These are phyloP conservation scores for Microdochium nivale DNA, from an alignment of 2,329 filamentous ascomycete genomes.

Conservation along the genomic window DNA sequence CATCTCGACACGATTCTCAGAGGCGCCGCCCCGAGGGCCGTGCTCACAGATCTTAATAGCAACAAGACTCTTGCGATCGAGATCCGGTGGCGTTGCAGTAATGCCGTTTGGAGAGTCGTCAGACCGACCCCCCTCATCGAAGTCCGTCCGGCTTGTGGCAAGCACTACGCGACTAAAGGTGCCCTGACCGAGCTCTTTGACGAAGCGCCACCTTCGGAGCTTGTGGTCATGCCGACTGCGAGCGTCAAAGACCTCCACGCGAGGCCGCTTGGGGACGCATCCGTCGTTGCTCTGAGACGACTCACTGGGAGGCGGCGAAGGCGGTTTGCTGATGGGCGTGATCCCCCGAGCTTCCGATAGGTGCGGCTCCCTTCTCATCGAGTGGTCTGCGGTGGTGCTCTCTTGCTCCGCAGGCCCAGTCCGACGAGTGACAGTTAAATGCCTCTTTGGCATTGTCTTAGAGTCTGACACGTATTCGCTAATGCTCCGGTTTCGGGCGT, in stretches of 20 bases:
- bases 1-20: constrained; percentile 87
- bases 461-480: constrained; percentile 81
- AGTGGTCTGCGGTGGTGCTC: constrained; percentile 29
- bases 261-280: constrained; percentile 30
- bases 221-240: constrained; percentile 59
- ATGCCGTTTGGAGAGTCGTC: constrained; percentile 25
- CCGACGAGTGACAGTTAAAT: constrained; percentile 63
- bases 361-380: constrained; percentile 67
- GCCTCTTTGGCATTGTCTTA: constrained; percentile 58
- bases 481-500: constrained; percentile 70
- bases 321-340: constrained; percentile 52
- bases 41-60: constrained; percentile 95
- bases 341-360: constrained; percentile 72
- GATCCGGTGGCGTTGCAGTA: constrained; percentile 21
- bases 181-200: constrained; percentile 79
- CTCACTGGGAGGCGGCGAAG: constrained; percentile 78
- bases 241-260: constrained; percentile 61
- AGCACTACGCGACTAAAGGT: constrained; percentile 94
- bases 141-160: constrained; percentile 66
- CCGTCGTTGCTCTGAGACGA: constrained; percentile 42
- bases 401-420: constrained; percentile 31
- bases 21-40: constrained; percentile 85
- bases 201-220: constrained; percentile 66
- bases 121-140: constrained; percentile 34
- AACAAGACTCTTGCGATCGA: constrained; percentile 72